A percentile compares a stretch with the other conserved stretches of the same genome.
phyloP scores from a whole-genome alignment of 306 rosid species.

The Mimosa pudica region DNA sequence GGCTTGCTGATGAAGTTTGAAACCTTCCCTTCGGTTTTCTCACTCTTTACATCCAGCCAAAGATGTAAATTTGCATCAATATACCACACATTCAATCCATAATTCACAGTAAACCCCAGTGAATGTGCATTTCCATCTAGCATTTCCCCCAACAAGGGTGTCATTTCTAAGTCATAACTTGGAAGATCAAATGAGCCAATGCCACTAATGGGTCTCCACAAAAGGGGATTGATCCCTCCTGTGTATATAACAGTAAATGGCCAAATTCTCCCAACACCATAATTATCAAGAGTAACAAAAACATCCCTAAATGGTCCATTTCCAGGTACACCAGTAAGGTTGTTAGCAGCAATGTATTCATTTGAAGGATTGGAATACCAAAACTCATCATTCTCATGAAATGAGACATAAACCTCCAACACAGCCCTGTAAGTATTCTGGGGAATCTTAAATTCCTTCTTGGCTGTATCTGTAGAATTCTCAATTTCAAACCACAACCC shows the following conservation, averaged over 20 bases:
- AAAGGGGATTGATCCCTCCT: slow-evolving; percentile 84
- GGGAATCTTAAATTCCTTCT: slow-evolving; percentile 64
- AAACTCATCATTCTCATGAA: slow-evolving; percentile 89
- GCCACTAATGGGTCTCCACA: slow-evolving; percentile 90
- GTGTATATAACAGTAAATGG: slow-evolving; percentile 86
- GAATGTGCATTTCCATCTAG: slow-evolving; percentile 67
- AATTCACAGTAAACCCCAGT: slow-evolving; percentile 68
- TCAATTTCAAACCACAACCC: slow-evolving; percentile 81
- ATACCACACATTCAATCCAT: slow-evolving; percentile 86
- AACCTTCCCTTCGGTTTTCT: slow-evolving; percentile 59
- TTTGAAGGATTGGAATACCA: slow-evolving; percentile 77
- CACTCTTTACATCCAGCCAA: slow-evolving; percentile 70
- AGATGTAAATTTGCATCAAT: slow-evolving; percentile 86
- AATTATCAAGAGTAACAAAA: slow-evolving; percentile 62
- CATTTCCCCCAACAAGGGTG: slow-evolving; percentile 70
- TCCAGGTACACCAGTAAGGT: slow-evolving; percentile 52
- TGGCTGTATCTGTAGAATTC: slow-evolving; percentile 49
- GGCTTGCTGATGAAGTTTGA: slow-evolving; percentile 28
- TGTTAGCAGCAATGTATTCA: slow-evolving; percentile 65
- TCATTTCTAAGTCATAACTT: slow-evolving; percentile 76
- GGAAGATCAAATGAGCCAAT: slow-evolving; percentile 89
- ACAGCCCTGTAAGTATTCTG: slow-evolving; percentile 81
- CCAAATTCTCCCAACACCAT: slow-evolving; percentile 69
- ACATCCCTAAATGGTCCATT: slow-evolving; percentile 93
- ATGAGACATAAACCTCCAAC: slow-evolving; percentile 87